These are phyloP conservation scores for Salix exigua DNA, from an alignment of 345 rosid genomes.

Conservation along the genomic window DNA sequence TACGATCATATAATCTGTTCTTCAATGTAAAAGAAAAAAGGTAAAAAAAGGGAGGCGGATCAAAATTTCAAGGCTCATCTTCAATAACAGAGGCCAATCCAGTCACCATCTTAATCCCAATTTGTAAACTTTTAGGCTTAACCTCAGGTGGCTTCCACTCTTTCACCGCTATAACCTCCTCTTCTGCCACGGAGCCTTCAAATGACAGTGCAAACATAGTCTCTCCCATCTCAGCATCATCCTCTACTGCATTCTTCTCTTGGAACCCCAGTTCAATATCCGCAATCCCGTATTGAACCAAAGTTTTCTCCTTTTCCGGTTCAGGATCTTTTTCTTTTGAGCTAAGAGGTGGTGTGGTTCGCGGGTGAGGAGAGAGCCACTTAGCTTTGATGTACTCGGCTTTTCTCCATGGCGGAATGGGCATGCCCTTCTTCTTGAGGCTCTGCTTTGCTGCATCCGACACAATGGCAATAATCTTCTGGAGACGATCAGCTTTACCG, in stretches of 20 bases:
- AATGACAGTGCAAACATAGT: conserved; percentile 8
- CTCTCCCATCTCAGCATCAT: conserved; percentile 10
- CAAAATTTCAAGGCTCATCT: conserved; percentile 25
- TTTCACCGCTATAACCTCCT: conserved; percentile 9
- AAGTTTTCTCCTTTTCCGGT: not conserved
- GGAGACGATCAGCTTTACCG: conserved; percentile 78
- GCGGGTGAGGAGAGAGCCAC: conserved; percentile 67
- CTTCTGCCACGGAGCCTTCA: conserved; percentile 23
- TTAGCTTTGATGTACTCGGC: conserved; percentile 83
- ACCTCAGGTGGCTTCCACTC: conserved; percentile 45
- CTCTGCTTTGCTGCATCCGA: conserved; percentile 91
- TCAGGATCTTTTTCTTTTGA: not conserved
- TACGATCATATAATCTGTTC: conserved; percentile 5
- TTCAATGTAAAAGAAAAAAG: not conserved
- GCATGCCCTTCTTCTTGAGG: conserved; percentile 92
- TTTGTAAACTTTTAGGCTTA: conserved; percentile 41
- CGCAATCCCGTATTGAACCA: not conserved
- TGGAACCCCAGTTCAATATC: not conserved
- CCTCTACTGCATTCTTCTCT: not conserved
- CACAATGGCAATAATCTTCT: conserved; percentile 64
- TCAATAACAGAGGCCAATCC: conserved; percentile 58
- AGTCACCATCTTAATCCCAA: conserved; percentile 42
- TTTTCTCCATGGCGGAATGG: conserved; percentile 91
- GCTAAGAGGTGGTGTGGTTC: conserved; percentile 16
- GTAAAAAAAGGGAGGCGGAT: not conserved